phyloP scores from a whole-genome alignment of 2,329 filamentous ascomycete species.

The Bipolaris oryzae region DNA sequence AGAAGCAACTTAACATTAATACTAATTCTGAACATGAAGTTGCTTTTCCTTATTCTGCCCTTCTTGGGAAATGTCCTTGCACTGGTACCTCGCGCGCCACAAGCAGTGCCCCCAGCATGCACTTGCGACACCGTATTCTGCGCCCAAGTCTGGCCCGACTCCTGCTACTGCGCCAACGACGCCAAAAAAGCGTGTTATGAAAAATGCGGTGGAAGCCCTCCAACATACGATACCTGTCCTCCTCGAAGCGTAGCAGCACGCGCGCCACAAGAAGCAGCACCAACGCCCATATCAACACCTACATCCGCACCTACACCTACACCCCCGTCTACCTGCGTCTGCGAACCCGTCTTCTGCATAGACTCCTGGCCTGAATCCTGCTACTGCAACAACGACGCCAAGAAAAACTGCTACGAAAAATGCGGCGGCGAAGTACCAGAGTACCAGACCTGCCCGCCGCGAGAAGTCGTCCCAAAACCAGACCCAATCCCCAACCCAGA shows the following conservation, averaged over 20 bases:
- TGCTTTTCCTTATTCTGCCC: conserved; percentile 1
- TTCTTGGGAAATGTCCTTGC: conserved; percentile 6
- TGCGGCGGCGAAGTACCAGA: conserved; percentile 26
- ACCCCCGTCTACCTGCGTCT: conserved; percentile 23
- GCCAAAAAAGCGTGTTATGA: conserved; percentile 31
- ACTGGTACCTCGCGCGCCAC: neutral
- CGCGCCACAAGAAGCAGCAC: neutral
- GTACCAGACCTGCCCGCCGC: conserved; percentile 10
- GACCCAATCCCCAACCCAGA: neutral
- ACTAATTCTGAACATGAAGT: conserved; percentile 3
- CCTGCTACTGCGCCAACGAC: conserved; percentile 39
- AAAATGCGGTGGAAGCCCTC: conserved; percentile 29
- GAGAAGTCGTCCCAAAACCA: neutral
- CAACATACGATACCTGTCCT: neutral
- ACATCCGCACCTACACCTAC: neutral
- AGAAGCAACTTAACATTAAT: neutral
- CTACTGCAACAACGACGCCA: conserved; percentile 33
- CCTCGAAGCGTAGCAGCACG: neutral
- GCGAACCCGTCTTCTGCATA: conserved; percentile 27
- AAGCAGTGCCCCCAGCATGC: conserved; percentile 1
- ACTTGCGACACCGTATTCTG: conserved; percentile 29
- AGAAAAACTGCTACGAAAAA: conserved; percentile 24
- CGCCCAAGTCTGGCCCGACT: conserved; percentile 31
- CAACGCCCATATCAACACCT: neutral
- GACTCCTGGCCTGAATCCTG: conserved; percentile 38